phyloP scores from a whole-genome alignment of 257 asterid genomes.

The Nicotiana tabacum region DNA sequence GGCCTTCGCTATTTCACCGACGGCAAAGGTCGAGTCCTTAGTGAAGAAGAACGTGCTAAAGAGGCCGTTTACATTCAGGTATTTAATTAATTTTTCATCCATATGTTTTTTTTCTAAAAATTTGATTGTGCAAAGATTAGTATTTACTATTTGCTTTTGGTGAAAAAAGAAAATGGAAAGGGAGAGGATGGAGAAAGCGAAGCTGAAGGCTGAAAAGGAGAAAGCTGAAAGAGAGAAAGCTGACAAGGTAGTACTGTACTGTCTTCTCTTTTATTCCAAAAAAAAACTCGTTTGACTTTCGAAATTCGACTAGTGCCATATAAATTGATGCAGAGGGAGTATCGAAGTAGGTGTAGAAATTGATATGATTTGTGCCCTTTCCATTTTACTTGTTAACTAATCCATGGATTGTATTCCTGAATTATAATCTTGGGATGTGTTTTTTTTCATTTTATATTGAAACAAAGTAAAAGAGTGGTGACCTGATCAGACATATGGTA shows the following conservation, averaged over 20 bases:
- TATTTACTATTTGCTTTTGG: neutral
- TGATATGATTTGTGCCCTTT: too few species aligned
- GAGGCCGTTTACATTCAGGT: conserved; percentile 79
- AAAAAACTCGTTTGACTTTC: too few species aligned
- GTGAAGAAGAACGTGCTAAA: conserved; percentile 86
- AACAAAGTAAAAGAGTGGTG: too few species aligned
- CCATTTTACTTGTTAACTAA: too few species aligned
- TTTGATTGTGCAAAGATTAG: neutral
- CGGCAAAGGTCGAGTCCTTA: conserved; percentile 59
- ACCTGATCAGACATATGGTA: too few species aligned
- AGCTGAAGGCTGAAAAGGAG: conserved; percentile 62
- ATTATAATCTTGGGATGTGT: too few species aligned
- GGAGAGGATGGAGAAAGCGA: conserved; percentile 70
- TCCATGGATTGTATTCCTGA: too few species aligned
- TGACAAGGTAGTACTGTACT: conserved; percentile 39
- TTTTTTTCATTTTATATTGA: too few species aligned
- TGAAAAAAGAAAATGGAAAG: conserved; percentile 67
- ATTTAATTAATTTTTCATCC: neutral
- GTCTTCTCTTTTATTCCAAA: neutral
- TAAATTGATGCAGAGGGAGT: too few species aligned
- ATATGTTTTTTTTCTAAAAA: neutral
- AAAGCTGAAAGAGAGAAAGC: conserved; percentile 50
- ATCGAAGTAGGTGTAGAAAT: too few species aligned
- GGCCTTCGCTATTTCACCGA: conserved; percentile 52
- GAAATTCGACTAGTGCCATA: too few species aligned